Evolutionary conservation across 345 rosid species (phyloP).

Genomic region (Dimocarpus longan): DNA sequence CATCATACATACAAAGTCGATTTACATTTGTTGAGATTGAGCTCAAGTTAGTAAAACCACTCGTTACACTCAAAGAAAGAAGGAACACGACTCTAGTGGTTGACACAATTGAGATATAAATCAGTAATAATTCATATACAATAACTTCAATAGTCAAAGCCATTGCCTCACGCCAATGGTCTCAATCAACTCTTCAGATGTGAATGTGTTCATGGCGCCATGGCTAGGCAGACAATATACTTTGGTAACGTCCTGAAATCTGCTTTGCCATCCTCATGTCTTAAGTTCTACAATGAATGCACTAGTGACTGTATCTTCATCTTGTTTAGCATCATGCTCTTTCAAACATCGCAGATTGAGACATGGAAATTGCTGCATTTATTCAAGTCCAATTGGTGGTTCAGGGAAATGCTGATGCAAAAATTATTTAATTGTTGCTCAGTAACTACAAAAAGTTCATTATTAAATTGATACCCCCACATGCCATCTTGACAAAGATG

Average conservation of each 20-base stretch:
- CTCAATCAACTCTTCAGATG: neutral
- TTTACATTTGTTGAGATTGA: neutral
- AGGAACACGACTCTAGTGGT: neutral
- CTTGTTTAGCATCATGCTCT: slow-evolving; percentile 8
- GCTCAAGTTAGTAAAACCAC: neutral
- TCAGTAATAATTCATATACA: neutral
- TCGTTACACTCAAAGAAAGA: neutral
- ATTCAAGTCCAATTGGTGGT: neutral
- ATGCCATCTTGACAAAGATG: neutral
- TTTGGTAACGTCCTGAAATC: neutral
- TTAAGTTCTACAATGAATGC: neutral
- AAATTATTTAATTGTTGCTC: neutral
- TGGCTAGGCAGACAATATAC: neutral
- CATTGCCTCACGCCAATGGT: neutral
- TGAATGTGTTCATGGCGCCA: neutral
- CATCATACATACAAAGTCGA: neutral
- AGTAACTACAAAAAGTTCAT: neutral
- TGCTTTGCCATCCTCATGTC: neutral
- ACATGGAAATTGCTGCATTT: slow-evolving; percentile 1
- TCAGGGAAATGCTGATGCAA: neutral
- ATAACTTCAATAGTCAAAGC: neutral
- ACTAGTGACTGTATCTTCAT: neutral
- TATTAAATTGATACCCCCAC: neutral
- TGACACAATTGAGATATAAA: neutral
- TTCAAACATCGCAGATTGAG: neutral